A percentile compares a stretch with the other conserved stretches of the same genome.
phyloP scores from a whole-genome alignment of 306 rosid species.

The Cicer chorassanicum region DNA sequence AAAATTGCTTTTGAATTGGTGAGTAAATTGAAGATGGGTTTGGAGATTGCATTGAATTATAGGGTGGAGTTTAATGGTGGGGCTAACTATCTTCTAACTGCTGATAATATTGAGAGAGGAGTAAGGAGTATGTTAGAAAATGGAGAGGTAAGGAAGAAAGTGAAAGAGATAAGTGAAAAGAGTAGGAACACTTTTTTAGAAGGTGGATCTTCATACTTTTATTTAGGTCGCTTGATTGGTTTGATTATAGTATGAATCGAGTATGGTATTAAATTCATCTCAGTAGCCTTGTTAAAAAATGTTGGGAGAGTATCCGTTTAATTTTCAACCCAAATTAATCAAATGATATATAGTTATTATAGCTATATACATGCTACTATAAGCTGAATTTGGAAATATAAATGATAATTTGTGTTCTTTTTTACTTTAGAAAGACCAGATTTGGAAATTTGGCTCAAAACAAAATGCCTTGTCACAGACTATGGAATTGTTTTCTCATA shows the following conservation, averaged over 20 bases:
- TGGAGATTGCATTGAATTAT: slow-evolving; percentile 19
- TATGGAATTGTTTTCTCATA: too few species aligned
- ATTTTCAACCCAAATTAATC: not conserved
- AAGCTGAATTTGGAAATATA: not conserved
- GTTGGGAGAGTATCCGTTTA: not conserved
- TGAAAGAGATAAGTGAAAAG: too few species aligned
- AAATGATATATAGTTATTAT: too few species aligned
- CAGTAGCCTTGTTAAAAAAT: not conserved
- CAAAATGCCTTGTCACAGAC: not conserved
- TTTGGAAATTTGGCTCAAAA: not conserved
- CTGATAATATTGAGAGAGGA: slow-evolving; percentile 45
- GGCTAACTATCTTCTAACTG: not conserved
- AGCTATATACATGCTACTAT: not conserved
- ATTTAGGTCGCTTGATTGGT: slow-evolving; percentile 22
- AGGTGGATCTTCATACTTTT: slow-evolving; percentile 47
- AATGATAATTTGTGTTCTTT: not conserved
- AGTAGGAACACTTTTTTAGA: slow-evolving; percentile 19
- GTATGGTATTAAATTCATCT: not conserved
- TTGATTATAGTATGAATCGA: not conserved
- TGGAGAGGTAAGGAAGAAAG: slow-evolving; percentile 37
- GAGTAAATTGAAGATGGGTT: slow-evolving; percentile 44
- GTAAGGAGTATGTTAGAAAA: slow-evolving; percentile 48
- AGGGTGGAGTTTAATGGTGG: not conserved
- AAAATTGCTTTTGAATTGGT: slow-evolving; percentile 46
- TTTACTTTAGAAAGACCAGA: not conserved